Conservation (phyloP, 805 yeast species). For the Wickerhamiella kazuoi region DNA sequence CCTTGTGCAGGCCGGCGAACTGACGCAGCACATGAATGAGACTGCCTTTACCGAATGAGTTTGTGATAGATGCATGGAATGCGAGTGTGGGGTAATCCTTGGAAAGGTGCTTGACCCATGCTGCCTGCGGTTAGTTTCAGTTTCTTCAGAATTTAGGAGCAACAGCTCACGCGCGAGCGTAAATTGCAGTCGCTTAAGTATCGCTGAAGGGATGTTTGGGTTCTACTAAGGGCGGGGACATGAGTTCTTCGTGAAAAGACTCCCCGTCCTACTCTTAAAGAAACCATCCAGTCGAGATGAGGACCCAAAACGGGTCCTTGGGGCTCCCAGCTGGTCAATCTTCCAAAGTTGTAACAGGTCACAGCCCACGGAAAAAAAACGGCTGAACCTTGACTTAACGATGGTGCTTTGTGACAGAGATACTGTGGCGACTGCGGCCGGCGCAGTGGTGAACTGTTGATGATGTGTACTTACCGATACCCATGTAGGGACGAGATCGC, state of each 20-base stretch:
- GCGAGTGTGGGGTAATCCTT: constrained; percentile 89
- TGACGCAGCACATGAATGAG: constrained; percentile 84
- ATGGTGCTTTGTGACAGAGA: constrained; percentile 54
- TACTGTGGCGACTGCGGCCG: too few species aligned
- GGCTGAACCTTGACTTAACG: constrained; percentile 34
- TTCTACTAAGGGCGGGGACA: constrained; percentile 66
- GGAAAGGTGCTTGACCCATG: constrained; percentile 93
- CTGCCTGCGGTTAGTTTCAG: constrained; percentile 51
- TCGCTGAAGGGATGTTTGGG: constrained; percentile 47
- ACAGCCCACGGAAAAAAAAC: constrained; percentile 28
- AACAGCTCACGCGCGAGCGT: too few species aligned
- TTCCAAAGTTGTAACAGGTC: constrained; percentile 98
- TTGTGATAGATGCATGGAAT: constrained; percentile 93
- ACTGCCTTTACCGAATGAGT: constrained; percentile 95
- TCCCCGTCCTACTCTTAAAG: constrained; percentile 72
- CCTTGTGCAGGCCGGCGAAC: constrained; percentile 76
- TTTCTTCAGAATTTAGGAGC: background rate
- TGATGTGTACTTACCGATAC: constrained; percentile 73
- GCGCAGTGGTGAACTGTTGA: too few species aligned
- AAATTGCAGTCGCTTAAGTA: too few species aligned
- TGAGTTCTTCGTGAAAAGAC: constrained; percentile 12
- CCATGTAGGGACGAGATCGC: constrained; percentile 98
- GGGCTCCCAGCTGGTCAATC: constrained; percentile 44
- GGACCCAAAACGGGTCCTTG: constrained; percentile 34
- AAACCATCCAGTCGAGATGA: constrained; percentile 30